phyloP scores from a whole-genome alignment of 2,329 filamentous ascomycete species.

The Penicillium janthinellum region DNA sequence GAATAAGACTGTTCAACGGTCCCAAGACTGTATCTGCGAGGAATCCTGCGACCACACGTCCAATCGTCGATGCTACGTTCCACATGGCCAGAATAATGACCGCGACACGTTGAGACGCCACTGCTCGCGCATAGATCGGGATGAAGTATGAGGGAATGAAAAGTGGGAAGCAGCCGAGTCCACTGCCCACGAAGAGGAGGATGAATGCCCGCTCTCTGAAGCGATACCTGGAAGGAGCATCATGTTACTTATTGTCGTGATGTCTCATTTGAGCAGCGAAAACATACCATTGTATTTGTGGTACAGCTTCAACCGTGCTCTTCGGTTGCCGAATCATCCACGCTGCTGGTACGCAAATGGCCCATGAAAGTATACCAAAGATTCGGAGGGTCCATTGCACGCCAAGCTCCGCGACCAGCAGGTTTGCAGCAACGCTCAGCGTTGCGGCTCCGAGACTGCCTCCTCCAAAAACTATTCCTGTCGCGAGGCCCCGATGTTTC shows the following conservation, averaged over 20 bases:
- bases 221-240: slow-evolving; percentile 3
- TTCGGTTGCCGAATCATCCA: slow-evolving; percentile 9
- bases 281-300: slow-evolving; percentile 12
- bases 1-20: slow-evolving; percentile 8
- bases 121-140: slow-evolving; percentile 10
- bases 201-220: slow-evolving; percentile 10
- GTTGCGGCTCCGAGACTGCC: slow-evolving; percentile 13
- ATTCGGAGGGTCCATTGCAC: slow-evolving; percentile 13
- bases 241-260: background rate
- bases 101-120: slow-evolving; percentile 11
- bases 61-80: slow-evolving; percentile 12
- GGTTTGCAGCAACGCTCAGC: slow-evolving; percentile 11
- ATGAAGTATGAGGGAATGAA: slow-evolving; percentile 16
- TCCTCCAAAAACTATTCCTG: slow-evolving; percentile 11
- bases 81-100: slow-evolving; percentile 15
- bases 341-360: slow-evolving; percentile 8
- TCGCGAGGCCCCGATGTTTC: slow-evolving; percentile 11
- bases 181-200: slow-evolving; percentile 12
- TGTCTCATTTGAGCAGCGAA: background rate
- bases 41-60: slow-evolving; percentile 8
- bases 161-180: slow-evolving; percentile 11
- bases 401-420: slow-evolving; percentile 8
- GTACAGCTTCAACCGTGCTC: slow-evolving; percentile 4
- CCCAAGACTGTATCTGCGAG: slow-evolving; percentile 6
- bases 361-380: slow-evolving; percentile 12